Conservation (phyloP, 345 rosid genomes). For the Kandelia obovata region DNA sequence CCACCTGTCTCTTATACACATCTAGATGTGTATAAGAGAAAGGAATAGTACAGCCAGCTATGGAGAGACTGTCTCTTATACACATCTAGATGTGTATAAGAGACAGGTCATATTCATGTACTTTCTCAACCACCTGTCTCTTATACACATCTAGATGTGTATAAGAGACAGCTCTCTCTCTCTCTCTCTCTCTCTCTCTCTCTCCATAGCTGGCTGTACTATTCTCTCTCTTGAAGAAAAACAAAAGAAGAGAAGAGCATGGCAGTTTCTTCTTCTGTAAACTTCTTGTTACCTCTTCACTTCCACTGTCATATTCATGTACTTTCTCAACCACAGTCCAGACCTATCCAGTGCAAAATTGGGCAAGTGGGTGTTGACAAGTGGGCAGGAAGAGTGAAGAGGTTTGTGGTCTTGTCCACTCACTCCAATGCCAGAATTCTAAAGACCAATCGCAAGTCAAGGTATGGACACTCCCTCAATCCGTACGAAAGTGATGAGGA, state of each 20-base stretch:
- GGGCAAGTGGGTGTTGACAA: background rate
- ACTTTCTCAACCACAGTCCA: constrained; percentile 8
- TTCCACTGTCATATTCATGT: constrained; percentile 18
- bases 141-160: too few relatives aligned
- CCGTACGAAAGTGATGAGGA: constrained; percentile 38
- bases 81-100: too few relatives aligned
- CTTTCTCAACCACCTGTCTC: too few relatives aligned
- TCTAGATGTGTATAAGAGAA: too few relatives aligned
- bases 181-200: too few relatives aligned
- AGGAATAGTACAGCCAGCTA: too few relatives aligned
- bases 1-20: too few relatives aligned
- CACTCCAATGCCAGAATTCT: constrained; percentile 80
- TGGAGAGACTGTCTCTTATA: too few relatives aligned
- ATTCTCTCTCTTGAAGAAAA: background rate
- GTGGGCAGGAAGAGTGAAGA: constrained; percentile 12
- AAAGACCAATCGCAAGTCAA: constrained; percentile 65
- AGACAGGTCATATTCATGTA: too few relatives aligned
- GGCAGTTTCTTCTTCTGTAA: constrained; percentile 41
- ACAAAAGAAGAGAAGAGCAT: constrained; percentile 7
- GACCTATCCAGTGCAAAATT: background rate
- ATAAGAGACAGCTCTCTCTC: too few relatives aligned
- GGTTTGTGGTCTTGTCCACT: constrained; percentile 45
- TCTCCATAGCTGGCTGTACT: constrained; percentile 6
- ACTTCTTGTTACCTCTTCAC: constrained; percentile 22
- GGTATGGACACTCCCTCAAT: constrained; percentile 45